A percentile compares a stretch with the other conserved stretches of the same genome.
These are phyloP conservation scores for Pulveroboletus sp. DNA, from an alignment of 768 basidiomycete species.

Conservation along the genomic window DNA sequence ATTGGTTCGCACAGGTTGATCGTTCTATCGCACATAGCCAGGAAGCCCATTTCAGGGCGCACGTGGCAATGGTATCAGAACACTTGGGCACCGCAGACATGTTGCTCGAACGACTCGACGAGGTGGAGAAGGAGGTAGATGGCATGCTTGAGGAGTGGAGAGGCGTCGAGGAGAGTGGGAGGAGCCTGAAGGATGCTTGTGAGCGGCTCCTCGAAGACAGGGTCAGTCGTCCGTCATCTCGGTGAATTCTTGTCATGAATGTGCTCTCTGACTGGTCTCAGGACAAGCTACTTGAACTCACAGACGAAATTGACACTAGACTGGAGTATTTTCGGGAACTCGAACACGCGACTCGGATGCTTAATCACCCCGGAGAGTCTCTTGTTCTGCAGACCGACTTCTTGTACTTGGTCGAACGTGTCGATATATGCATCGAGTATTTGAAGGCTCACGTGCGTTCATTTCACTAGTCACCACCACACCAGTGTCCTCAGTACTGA, in stretches of 20 bases:
- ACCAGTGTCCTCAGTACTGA: conserved; percentile 1
- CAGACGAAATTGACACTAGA: conserved; percentile 76
- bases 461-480: background rate
- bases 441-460: conserved; percentile 75
- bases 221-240: conserved; percentile 40
- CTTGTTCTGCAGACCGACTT: conserved; percentile 90
- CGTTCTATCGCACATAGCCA: conserved; percentile 89
- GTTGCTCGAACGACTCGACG: conserved; percentile 65
- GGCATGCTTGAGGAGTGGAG: conserved; percentile 82
- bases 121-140: conserved; percentile 68
- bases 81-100: conserved; percentile 76
- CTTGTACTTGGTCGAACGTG: conserved; percentile 91
- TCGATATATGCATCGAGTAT: conserved; percentile 92
- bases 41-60: conserved; percentile 85
- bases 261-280: conserved; percentile 24
- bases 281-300: conserved; percentile 73
- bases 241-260: background rate
- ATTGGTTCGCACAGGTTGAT: conserved; percentile 91
- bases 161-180: conserved; percentile 90
- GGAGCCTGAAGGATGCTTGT: conserved; percentile 85
- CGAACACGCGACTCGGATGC: conserved; percentile 86
- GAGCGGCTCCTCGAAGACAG: conserved; percentile 86
- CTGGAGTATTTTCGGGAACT: conserved; percentile 94
- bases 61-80: conserved; percentile 69
- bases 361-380: conserved; percentile 90